Percentiles rank a stretch among this genome's conserved stretches.
Evolutionary conservation across 805 yeast genomes (phyloP).

Genomic region (Yueomyces sinensis): DNA sequence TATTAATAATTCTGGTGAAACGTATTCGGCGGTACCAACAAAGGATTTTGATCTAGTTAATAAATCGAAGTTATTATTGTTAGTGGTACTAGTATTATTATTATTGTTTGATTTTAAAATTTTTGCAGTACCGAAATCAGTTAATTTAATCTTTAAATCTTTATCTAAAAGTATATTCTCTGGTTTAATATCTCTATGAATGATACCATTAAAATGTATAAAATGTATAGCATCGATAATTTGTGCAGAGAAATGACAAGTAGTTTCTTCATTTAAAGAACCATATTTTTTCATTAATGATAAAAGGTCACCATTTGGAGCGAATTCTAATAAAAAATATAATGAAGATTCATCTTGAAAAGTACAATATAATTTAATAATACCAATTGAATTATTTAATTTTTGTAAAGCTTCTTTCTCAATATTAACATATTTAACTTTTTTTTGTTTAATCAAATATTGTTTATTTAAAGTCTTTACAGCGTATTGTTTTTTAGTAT

Average conservation of each 20-base stretch:
- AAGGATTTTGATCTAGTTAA: conserved; percentile 66
- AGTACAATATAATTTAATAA: conserved; percentile 59
- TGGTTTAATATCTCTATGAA: conserved; percentile 76
- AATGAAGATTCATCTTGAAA: conserved; percentile 66
- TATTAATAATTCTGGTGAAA: conserved; percentile 67
- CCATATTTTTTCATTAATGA: conserved; percentile 55
- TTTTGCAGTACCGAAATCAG: conserved; percentile 81
- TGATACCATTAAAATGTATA: conserved; percentile 63
- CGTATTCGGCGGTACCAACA: conserved; percentile 80
- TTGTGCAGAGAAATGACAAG: conserved; percentile 59
- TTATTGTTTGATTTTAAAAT: conserved; percentile 39
- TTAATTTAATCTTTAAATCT: conserved; percentile 49
- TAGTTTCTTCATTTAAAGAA: conserved; percentile 57
- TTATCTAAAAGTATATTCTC: conserved; percentile 61
- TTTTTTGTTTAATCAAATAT: conserved; percentile 68
- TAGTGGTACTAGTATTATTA: conserved; percentile 23
- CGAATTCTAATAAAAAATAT: conserved; percentile 67
- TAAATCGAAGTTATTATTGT: conserved; percentile 26
- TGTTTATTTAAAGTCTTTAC: conserved; percentile 65
- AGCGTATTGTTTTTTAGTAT: conserved; percentile 61
- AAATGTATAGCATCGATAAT: conserved; percentile 57
- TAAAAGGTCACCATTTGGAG: conserved; percentile 66
- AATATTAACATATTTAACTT: conserved; percentile 72
- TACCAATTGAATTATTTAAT: conserved; percentile 46
- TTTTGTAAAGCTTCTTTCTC: conserved; percentile 71